Percentiles rank a stretch among this genome's conserved stretches.
Conservation (phyloP, 2,329 filamentous ascomycete species). For the Colletotrichum somersetense region DNA sequence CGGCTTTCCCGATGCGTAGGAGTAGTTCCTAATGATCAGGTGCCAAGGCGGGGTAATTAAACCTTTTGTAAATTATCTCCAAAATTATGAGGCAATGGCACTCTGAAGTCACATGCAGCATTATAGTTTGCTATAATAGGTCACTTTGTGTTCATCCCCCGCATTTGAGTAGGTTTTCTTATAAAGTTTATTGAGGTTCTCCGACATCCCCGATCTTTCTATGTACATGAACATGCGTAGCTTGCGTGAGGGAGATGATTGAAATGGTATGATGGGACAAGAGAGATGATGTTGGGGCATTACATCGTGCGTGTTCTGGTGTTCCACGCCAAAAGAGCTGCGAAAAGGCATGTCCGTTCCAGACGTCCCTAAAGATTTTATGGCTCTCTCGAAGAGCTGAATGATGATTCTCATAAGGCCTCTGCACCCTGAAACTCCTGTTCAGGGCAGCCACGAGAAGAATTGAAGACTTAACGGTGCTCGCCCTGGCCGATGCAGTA, state of each 20-base stretch:
- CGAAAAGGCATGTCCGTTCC: slow-evolving; percentile 35
- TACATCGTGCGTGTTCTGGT: slow-evolving; percentile 32
- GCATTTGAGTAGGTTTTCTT: neutral
- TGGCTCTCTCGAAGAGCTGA: slow-evolving; percentile 30
- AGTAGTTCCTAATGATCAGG: neutral
- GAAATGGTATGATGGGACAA: slow-evolving; percentile 34
- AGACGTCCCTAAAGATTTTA: slow-evolving; percentile 32
- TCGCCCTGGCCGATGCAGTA: slow-evolving; percentile 53
- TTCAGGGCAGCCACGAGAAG: neutral
- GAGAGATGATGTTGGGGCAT: slow-evolving; percentile 19
- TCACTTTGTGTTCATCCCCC: neutral
- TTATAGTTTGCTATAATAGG: too few species aligned
- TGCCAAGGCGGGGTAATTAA: neutral
- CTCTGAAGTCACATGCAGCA: neutral
- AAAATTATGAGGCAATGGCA: too few species aligned
- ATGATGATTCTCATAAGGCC: slow-evolving; percentile 11
- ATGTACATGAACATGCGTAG: slow-evolving; percentile 26
- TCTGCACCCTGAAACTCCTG: neutral
- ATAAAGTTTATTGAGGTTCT: slow-evolving; percentile 15
- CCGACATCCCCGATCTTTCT: neutral
- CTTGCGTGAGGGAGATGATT: slow-evolving; percentile 21
- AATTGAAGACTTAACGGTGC: slow-evolving; percentile 18
- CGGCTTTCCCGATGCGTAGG: neutral
- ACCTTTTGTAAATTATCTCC: too few species aligned
- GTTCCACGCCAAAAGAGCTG: slow-evolving; percentile 25